Evolutionary conservation across 805 yeast genomes (phyloP), one percentile per base, ranked within the genome.

Genomic region (Metschnikowia similis): DNA sequence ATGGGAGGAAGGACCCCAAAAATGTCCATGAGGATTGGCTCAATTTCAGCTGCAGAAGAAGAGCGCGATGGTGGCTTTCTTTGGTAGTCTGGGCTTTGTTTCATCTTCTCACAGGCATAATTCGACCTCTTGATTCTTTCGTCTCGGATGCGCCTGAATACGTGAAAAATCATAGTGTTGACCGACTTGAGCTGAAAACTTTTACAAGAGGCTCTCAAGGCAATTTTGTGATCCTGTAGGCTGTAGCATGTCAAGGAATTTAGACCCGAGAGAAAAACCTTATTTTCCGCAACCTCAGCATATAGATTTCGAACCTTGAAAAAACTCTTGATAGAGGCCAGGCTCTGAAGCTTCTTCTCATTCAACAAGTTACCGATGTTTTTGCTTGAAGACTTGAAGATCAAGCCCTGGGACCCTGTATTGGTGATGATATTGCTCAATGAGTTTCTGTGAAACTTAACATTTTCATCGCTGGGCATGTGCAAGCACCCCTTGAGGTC

Each of bases 111-210:
- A 51, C 64, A 72, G n/a, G 60, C 61, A 27, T 55, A 49, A 43
- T 70, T 70, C 17, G 57, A 61, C 16, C 63, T 56, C 2, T 44
- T 35, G 26, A 63, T 67, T 17, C 50, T 54, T 38, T 68, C 62
- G 47, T 70, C 72, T 39, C 69, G 54, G 8, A 70, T 45, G 44
- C 61, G 62, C 41, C 72, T 52, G 6, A 72, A 65, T 16, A 72
- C 56, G 34, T 66, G 66, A 51, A 73, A 72, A 6, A 73, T 57
- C 41, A 65, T 69, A 10, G 64, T 66, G 55, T 73, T 73, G 11
- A 71, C 68, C 1, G 75, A 71, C 34, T 59, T 63, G 28, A 70
- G 41, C 48, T 60, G 61, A 8, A 69, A 41, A 13, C 57, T 58
- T 48, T 70, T 70, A 29, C 64, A 56, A 11, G 57, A 51, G 7